Evolutionary conservation across 73 alveolate species (phyloP), one percentile per base, ranked within the genome.

Genomic region (Paramecium tetraurelia): DNA sequence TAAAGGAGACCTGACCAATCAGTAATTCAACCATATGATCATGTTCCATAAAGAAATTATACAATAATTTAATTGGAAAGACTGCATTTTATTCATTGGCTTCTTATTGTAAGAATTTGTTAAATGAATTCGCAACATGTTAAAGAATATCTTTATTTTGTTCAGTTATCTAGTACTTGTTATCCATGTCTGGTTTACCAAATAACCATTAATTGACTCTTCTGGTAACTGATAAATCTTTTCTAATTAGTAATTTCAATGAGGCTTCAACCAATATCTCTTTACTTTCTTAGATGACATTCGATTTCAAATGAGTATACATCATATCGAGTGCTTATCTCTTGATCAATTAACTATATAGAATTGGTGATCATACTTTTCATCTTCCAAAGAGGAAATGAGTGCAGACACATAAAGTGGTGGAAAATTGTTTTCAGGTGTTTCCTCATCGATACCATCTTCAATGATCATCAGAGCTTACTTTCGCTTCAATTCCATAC

Each of bases 181-280:
- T 89, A 29, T 89, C 94, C 94, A 89, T 89, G 72, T 89, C 94
- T 21, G 94, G 94, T 89, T 89, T 89, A 69, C 94, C 94, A 89
- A 89, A 89, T 22, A 89, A 83, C 94, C 94, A 89, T 27, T 70
- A 58, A 71, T 89, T 89, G 4, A 89, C 94, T 89, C 94, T 71
- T 89, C 94, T 89, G 4, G 94, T 89, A 1, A 89, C 94, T 1
- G 94, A 89, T n/a, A 89, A 41, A 89, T 89, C 94, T 22, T 89
- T 89, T 40, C 84, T 89, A 7, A 89, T 89, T 9, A 89, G 41
- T 14, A 89, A 71, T 11, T 71, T 70, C 14, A 89, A 70, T 9
- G 75, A 76, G 24, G 92, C 89, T 16, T 89, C 75, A 14, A 89
- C 94, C 50, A 89, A 89, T 27, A 71, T 20, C 11, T 70, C 31